Evolutionary conservation across 257 asterid genomes (phyloP).

Genomic region (Lycium barbarum): DNA sequence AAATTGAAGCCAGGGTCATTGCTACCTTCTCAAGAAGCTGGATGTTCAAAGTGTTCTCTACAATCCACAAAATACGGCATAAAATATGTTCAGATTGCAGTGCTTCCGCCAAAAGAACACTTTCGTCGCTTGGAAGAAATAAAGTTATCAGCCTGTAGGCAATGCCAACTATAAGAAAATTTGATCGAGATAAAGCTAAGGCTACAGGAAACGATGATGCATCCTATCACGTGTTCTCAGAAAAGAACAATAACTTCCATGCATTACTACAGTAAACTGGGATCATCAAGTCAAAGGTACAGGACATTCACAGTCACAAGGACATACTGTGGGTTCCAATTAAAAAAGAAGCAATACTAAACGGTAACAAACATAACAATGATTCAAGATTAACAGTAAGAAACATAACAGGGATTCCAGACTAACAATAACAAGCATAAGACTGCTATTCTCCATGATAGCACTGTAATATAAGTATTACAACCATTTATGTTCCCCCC

Average conservation of each 20-base stretch:
- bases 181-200: slow-evolving; percentile 23
- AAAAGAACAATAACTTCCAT: neutral
- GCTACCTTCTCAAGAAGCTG: slow-evolving; percentile 78
- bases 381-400: neutral
- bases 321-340: neutral
- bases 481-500: too few species aligned
- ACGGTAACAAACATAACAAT: neutral
- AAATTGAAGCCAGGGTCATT: neutral
- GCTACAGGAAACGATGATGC: slow-evolving; percentile 12
- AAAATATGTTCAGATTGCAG: slow-evolving; percentile 67
- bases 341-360: too few species aligned
- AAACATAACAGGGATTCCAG: neutral
- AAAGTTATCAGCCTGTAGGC: slow-evolving; percentile 70
- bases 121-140: slow-evolving; percentile 75
- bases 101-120: slow-evolving; percentile 69
- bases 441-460: neutral
- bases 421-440: slow-evolving; percentile 13
- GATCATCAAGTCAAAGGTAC: neutral
- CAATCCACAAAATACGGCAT: slow-evolving; percentile 83
- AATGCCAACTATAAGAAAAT: slow-evolving; percentile 38
- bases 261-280: neutral
- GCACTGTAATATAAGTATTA: neutral
- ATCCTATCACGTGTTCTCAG: slow-evolving; percentile 6
- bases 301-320: neutral
- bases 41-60: slow-evolving; percentile 79